A percentile compares a stretch with the other conserved stretches of the same genome.
Conservation (phyloP, 176 grass and related monocot species). For the Musa itinerans region DNA sequence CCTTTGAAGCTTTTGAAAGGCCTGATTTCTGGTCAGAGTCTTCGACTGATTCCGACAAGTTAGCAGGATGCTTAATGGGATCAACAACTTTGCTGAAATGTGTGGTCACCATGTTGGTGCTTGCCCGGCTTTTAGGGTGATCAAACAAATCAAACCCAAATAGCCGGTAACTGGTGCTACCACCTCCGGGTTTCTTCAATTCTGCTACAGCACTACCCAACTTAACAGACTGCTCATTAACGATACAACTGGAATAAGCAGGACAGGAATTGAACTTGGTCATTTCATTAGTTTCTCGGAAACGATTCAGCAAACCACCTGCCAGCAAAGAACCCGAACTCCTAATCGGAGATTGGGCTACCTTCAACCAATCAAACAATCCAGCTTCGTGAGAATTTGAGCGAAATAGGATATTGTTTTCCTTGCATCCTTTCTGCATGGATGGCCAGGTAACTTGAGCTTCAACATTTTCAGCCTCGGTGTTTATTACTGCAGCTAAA, state of each 20-base stretch:
- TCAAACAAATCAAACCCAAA: constrained; percentile 53
- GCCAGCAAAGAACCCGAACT: constrained; percentile 28
- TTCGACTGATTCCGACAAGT: background rate
- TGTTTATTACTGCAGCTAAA: constrained; percentile 21
- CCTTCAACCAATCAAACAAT: constrained; percentile 44
- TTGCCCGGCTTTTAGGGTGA: constrained; percentile 6
- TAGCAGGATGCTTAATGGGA: background rate
- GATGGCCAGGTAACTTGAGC: constrained; percentile 35
- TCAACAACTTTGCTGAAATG: background rate
- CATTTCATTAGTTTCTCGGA: constrained; percentile 28
- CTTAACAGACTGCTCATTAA: constrained; percentile 26
- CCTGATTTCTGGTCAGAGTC: background rate
- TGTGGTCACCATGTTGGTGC: constrained; percentile 3
- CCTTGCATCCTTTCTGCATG: constrained; percentile 15
- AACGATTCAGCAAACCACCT: constrained; percentile 30
- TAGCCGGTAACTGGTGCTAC: constrained; percentile 24
- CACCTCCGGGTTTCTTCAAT: constrained; percentile 18
- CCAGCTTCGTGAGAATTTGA: constrained; percentile 34
- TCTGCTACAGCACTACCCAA: constrained; percentile 23
- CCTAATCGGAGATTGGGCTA: constrained; percentile 28
- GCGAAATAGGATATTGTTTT: constrained; percentile 28
- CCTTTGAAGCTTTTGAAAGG: constrained; percentile 1
- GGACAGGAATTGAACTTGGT: background rate
- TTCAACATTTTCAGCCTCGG: constrained; percentile 30
- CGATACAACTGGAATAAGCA: constrained; percentile 13